phyloP scores from a whole-genome alignment of 2,329 filamentous ascomycete species.

The Aspergillus brasiliensis region DNA sequence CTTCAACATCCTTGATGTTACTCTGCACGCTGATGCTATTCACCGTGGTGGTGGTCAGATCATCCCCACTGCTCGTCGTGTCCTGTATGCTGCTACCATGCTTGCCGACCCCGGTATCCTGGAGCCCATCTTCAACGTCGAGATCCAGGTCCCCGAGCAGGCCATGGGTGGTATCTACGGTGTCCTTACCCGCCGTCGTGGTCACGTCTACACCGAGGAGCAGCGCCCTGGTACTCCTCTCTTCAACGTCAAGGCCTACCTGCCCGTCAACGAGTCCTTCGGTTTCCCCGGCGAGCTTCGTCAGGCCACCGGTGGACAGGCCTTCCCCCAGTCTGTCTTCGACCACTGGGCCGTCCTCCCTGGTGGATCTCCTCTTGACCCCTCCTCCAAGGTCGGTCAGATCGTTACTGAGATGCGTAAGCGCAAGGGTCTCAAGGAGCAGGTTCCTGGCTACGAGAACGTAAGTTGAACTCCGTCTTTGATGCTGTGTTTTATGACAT shows the following conservation, averaged over 20 bases:
- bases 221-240: constrained; percentile 98
- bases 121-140: constrained; percentile 98
- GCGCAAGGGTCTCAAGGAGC: constrained; percentile 99
- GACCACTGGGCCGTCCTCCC: constrained; percentile 98
- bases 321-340: constrained; percentile 98
- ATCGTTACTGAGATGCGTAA: constrained; percentile 91
- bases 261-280: constrained; percentile 96
- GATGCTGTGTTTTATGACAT: neutral
- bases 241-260: constrained; percentile 98
- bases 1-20: constrained; percentile 99
- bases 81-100: constrained; percentile 89
- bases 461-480: constrained; percentile 61
- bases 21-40: constrained; percentile 98
- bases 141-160: constrained; percentile 97
- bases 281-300: constrained; percentile 99
- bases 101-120: constrained; percentile 88
- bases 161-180: constrained; percentile 99
- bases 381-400: constrained; percentile 76
- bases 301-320: constrained; percentile 89
- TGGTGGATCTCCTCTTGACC: constrained; percentile 88
- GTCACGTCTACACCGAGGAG: constrained; percentile 98
- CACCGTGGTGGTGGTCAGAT: constrained; percentile 99
- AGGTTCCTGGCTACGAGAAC: constrained; percentile 91
- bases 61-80: constrained; percentile 97
- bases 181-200: constrained; percentile 95